phyloP scores from a whole-genome alignment of 192 early-diverging fungal species.

The Coemansia sp. region DNA sequence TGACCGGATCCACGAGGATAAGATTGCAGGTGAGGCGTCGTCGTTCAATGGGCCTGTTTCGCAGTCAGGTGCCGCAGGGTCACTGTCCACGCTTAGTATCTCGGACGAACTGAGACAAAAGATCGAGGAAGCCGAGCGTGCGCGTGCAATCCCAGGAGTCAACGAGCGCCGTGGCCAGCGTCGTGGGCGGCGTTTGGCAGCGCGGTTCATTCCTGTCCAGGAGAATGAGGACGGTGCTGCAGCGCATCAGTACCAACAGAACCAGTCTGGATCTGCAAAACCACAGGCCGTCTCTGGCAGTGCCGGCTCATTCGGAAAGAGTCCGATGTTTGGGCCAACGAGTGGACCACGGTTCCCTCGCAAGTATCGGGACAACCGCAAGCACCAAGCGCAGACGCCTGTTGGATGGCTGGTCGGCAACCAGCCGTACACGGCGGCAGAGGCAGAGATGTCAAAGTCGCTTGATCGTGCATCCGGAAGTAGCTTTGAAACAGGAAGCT shows the following conservation, averaged over 20 bases:
- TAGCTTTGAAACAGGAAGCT: slow-evolving; percentile 42
- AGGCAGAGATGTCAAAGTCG: slow-evolving; percentile 57
- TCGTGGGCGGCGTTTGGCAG: slow-evolving; percentile 37
- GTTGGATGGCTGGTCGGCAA: slow-evolving; percentile 78
- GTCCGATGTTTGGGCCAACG: slow-evolving; percentile 50
- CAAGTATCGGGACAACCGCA: slow-evolving; percentile 62
- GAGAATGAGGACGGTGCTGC: slow-evolving; percentile 16
- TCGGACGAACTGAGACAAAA: slow-evolving; percentile 45
- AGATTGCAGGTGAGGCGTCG: background rate
- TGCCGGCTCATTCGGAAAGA: slow-evolving; percentile 53
- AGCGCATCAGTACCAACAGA: slow-evolving; percentile 7
- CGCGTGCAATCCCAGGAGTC: slow-evolving; percentile 30
- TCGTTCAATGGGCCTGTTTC: slow-evolving; percentile 31
- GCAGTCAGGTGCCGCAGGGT: slow-evolving; percentile 39
- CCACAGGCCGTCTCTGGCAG: slow-evolving; percentile 14
- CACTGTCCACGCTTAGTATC: slow-evolving; percentile 36
- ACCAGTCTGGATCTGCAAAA: background rate
- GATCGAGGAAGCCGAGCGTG: slow-evolving; percentile 46
- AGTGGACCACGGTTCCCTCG: slow-evolving; percentile 53
- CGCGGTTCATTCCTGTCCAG: slow-evolving; percentile 52
- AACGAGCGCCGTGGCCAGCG: slow-evolving; percentile 19
- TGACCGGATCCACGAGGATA: slow-evolving; percentile 53
- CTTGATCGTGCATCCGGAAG: slow-evolving; percentile 51
- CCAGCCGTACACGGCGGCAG: slow-evolving; percentile 62
- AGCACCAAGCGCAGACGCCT: slow-evolving; percentile 66